Evolutionary conservation across 495 filamentous ascomycete genomes (phyloP).

Genomic region (Podospora anserina): DNA sequence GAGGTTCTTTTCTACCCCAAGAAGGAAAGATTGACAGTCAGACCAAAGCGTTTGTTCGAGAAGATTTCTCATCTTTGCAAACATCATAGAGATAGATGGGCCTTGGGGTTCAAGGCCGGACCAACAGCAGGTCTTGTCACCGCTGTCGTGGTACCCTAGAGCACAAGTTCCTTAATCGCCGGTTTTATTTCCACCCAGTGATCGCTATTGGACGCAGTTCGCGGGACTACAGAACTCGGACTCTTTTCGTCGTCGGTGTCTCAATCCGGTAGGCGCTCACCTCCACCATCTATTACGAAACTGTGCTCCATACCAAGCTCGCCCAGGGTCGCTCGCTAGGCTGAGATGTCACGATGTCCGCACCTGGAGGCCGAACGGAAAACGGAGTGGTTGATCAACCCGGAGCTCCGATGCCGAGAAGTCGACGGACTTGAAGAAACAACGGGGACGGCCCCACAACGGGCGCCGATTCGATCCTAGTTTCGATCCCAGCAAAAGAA

Average conservation of each 20-base stretch:
- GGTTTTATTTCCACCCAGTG: neutral
- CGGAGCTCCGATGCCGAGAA: neutral
- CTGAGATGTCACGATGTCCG: neutral
- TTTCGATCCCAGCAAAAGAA: neutral
- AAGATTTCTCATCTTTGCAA: neutral
- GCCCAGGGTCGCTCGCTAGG: neutral
- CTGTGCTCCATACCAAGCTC: neutral
- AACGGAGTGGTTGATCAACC: neutral
- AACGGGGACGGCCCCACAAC: neutral
- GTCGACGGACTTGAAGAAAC: neutral
- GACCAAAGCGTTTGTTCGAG: neutral
- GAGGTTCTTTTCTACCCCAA: neutral
- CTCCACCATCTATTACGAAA: neutral
- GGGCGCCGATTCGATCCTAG: neutral
- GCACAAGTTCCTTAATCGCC: neutral
- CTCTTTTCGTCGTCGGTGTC: neutral
- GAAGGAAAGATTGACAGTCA: neutral
- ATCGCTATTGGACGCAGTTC: neutral
- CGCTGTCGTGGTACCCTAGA: neutral
- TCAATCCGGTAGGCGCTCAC: neutral
- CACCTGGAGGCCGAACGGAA: neutral
- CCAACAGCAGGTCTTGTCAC: neutral
- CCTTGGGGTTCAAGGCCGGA: neutral
- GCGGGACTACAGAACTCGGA: neutral
- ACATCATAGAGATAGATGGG: neutral